Conservation (phyloP, 805 yeast genomes). For the Barnettozyma salicaria region DNA sequence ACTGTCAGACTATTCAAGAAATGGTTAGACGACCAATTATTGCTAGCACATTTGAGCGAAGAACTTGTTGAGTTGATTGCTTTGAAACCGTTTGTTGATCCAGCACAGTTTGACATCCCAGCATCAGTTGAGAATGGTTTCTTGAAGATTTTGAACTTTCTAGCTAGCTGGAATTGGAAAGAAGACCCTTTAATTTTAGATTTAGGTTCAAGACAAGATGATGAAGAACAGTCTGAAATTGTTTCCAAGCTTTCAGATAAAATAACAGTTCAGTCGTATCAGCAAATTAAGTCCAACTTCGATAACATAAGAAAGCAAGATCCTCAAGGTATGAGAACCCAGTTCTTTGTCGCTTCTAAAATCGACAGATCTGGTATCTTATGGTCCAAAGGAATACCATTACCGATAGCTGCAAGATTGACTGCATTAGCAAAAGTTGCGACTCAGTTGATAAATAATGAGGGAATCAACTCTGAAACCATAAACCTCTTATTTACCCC, state of each 20-base stretch:
- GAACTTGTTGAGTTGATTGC: constrained; percentile 81
- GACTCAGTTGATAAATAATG: constrained; percentile 41
- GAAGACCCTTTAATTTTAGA: constrained; percentile 82
- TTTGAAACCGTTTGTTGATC: constrained; percentile 77
- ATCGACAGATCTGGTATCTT: constrained; percentile 82
- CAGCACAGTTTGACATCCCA: constrained; percentile 80
- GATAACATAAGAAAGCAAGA: constrained; percentile 65
- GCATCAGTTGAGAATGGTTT: constrained; percentile 78
- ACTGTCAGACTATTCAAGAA: constrained; percentile 79
- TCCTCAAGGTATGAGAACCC: constrained; percentile 74
- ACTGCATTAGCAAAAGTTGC: constrained; percentile 85
- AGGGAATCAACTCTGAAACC: constrained; percentile 38
- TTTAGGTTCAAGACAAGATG: constrained; percentile 45
- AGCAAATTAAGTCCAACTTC: constrained; percentile 58
- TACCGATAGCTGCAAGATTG: constrained; percentile 81
- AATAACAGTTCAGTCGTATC: constrained; percentile 55
- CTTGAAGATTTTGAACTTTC: constrained; percentile 59
- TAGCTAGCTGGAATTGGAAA: constrained; percentile 92
- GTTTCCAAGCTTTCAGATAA: constrained; percentile 51
- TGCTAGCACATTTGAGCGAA: constrained; percentile 65
- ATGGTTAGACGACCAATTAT: constrained; percentile 83
- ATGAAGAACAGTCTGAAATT: constrained; percentile 30
- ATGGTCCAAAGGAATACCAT: constrained; percentile 62
- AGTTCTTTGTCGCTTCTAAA: constrained; percentile 76
- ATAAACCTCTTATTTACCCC: constrained; percentile 67